Percentiles rank a stretch among this genome's conserved stretches.
Conservation (phyloP, 2,329 filamentous ascomycete genomes). For the Diaporthe vaccinii region DNA sequence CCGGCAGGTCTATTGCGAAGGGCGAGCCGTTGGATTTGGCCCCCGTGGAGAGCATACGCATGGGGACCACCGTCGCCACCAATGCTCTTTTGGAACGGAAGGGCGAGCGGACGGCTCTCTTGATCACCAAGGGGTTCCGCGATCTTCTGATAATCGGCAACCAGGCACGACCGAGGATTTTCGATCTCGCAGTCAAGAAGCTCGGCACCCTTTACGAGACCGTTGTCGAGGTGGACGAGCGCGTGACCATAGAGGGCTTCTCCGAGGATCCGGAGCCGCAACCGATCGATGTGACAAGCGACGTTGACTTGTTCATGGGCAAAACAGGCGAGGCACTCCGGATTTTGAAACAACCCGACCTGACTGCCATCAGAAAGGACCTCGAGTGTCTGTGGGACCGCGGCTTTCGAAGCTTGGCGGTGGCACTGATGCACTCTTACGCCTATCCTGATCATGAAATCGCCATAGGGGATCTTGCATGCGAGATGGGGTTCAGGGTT, state of each 20-base stretch:
- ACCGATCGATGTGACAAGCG: constrained; percentile 1
- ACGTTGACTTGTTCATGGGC: constrained; percentile 65
- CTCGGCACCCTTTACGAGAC: constrained; percentile 40
- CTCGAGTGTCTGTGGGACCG: constrained; percentile 70
- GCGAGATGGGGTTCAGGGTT: constrained; percentile 76
- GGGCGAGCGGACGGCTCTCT: constrained; percentile 39
- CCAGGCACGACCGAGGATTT: constrained; percentile 40
- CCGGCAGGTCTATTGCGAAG: constrained; percentile 23
- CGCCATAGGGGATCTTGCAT: constrained; percentile 72
- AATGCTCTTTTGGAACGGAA: constrained; percentile 42
- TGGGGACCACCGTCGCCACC: constrained; percentile 65
- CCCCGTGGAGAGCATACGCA: constrained; percentile 51
- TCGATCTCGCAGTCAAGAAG: constrained; percentile 38
- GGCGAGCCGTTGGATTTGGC: constrained; percentile 30
- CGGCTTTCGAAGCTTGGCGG: constrained; percentile 75
- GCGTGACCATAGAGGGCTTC: constrained; percentile 42
- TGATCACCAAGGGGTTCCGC: constrained; percentile 42
- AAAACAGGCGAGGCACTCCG: constrained; percentile 76
- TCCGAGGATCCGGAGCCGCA: constrained; percentile 33
- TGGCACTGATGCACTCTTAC: constrained; percentile 80
- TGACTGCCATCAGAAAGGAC: constrained; percentile 64
- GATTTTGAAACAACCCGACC: constrained; percentile 69
- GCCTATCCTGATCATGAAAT: constrained; percentile 78
- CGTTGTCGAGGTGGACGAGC: constrained; percentile 41
- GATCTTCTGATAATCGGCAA: constrained; percentile 41